Evolutionary conservation across 441 rosid genomes (phyloP), one percentile per base, ranked within the genome.

Genomic region (Populus hybrid): DNA sequence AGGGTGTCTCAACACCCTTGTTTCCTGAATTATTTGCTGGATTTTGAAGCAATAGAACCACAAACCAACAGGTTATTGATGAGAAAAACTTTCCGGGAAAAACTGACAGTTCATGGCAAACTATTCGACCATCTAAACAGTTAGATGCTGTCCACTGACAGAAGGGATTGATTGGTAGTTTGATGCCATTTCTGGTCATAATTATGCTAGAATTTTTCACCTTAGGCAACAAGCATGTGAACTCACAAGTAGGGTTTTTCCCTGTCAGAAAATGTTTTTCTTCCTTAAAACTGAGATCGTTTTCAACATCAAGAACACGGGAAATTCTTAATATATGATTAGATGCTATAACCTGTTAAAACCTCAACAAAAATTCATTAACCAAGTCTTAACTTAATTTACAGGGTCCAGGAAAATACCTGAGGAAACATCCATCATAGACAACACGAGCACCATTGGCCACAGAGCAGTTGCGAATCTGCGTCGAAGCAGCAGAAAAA

Each of bases 401-500:
- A 14, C 26, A 7, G 26, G 42, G 19, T 4, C 28, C 9, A 11
- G 9, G 32, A 19, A 69, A 2, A 11, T 78, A 87, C 90, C 90
- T 86, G 19, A 87, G 81, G 75, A 78, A 86, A 67, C 89, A 87
- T 50, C 85, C 90, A 38, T 86, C 86, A 30, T 80, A 84, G 66
- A 86, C 63, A 18, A 85, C 87, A 24, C 90, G 86, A 26, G 83
- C 90, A 42, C 89, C 90, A n/a, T 80, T 84, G 11, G 81, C 86
- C 8, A 76, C 73, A 21, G 79, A 80, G 75, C 87, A 86, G 32
- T 73, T 84, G 19, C 85, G 86, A 32, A 86, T 72, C 65, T 61
- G 24, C 4, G 40, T 9, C 12, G 75, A 72, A 24, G 90, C 88
- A 9, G 79, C 70, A 12, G 69, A 26, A 50, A 81, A 87, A 78